phyloP scores from a whole-genome alignment of 1,284 basidiomycete species.

The Neonothopanus nambi region DNA sequence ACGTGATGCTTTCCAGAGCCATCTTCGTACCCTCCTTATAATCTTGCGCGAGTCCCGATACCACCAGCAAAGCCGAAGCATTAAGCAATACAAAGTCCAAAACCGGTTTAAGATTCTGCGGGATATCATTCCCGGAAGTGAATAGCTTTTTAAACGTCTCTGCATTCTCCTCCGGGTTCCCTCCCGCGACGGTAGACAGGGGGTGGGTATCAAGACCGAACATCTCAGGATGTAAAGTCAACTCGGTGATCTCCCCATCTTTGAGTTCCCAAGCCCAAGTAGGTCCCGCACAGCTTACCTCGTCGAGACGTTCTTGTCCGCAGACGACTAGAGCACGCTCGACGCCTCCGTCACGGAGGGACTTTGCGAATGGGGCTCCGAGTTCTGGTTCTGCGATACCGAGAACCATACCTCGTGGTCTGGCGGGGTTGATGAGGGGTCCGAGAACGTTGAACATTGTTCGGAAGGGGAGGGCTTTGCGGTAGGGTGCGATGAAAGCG shows the following conservation, averaged over 20 bases:
- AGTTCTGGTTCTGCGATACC: slow-evolving; percentile 88
- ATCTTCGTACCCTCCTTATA: slow-evolving; percentile 73
- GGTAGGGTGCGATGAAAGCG: slow-evolving; percentile 82
- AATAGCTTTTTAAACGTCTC: slow-evolving; percentile 62
- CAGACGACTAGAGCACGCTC: slow-evolving; percentile 91
- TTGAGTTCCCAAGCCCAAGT: slow-evolving; percentile 75
- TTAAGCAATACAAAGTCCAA: slow-evolving; percentile 87
- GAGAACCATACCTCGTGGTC: slow-evolving; percentile 84
- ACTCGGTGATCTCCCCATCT: slow-evolving; percentile 54
- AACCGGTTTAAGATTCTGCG: slow-evolving; percentile 58
- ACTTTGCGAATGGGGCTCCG: slow-evolving; percentile 82
- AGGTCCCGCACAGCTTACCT: slow-evolving; percentile 90
- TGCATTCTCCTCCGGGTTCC: slow-evolving; percentile 76
- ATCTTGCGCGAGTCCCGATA: slow-evolving; percentile 72
- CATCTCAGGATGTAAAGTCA: slow-evolving; percentile 52
- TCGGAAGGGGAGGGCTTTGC: slow-evolving; percentile 88
- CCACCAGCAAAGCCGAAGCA: slow-evolving; percentile 78
- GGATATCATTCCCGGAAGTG: slow-evolving; percentile 49
- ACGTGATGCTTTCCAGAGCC: slow-evolving; percentile 71
- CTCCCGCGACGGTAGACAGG: slow-evolving; percentile 68
- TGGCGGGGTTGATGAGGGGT: slow-evolving; percentile 91
- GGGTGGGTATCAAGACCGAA: slow-evolving; percentile 79
- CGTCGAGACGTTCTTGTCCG: slow-evolving; percentile 90
- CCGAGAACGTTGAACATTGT: slow-evolving; percentile 98
- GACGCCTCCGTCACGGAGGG: slow-evolving; percentile 70